Base-by-base conservation (phyloP, 1,284 basidiomycete genomes). In the Ustilago cynodontis region DNA sequence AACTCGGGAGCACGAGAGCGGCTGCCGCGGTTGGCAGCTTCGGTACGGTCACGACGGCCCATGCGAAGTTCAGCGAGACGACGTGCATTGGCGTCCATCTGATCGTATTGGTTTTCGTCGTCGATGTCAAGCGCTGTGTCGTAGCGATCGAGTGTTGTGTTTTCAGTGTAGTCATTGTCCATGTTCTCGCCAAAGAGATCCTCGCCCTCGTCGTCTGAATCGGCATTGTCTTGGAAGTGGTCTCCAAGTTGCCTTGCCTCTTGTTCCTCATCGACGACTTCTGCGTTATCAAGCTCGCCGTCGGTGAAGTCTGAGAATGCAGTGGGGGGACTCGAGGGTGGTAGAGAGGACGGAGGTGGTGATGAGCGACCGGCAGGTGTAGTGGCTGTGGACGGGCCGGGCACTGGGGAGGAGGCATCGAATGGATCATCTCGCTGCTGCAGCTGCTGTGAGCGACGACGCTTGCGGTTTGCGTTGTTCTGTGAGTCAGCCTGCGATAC, bases 1-100 rank as follows among this genome's bases (percentile, higher is more conserved):
- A 98, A 96, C 10, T 91, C 88, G 20, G 94, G 95, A 65, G 92
- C 93, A 63, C 92, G 91, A 74, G 90, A 91, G 70, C 95, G 89
- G 65, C 79, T 79, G 70, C 79, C 71, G 65, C 79, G 83, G 66
- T 53, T 81, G 71, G 92, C 92, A 45, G 89, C 88, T 73, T 93
- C 92, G 29, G 91, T 88, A 22, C 93, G 90, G 88, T 99, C 96
- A 56, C 97, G 91, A 75, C 92, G 90, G 33, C 90, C 90, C 95
- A 99, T 97, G 79, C 90, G 91, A 45, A 90, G 88, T 86, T 99
- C 97, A 24, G 94, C 97, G 1, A 91, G 91, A 49, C 93, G 91
- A 77, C 96, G 91, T 49, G 91, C 90, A 16, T 88, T 91, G 24
- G 90, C 90, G 47, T 93, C 90, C 84, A 97, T 87, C 52, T 91